These are phyloP conservation scores for Quercus engelmannii DNA, from an alignment of 306 rosid species.

Conservation along the genomic window DNA sequence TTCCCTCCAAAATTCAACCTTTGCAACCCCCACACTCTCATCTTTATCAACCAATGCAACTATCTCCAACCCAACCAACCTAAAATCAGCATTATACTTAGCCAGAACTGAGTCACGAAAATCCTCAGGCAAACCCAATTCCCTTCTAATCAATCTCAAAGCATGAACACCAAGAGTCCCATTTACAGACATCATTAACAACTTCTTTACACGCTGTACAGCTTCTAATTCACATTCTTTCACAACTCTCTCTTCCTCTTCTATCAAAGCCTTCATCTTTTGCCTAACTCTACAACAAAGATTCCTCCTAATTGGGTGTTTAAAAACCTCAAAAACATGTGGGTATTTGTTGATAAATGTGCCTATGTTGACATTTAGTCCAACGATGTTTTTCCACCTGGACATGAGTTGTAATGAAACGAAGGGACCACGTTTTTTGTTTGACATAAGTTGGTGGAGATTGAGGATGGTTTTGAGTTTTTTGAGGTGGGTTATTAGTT, in stretches of 20 bases:
- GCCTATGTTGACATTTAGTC: constrained; percentile 46
- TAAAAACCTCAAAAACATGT: constrained; percentile 64
- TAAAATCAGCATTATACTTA: constrained; percentile 43
- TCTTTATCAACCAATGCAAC: constrained; percentile 52
- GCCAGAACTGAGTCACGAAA: constrained; percentile 66
- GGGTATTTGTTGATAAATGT: constrained; percentile 54
- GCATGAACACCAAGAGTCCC: constrained; percentile 62
- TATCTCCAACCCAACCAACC: constrained; percentile 52
- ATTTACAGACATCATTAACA: constrained; percentile 55
- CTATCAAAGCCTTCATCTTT: constrained; percentile 36
- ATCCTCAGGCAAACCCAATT: constrained; percentile 69
- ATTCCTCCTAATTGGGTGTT: constrained; percentile 49
- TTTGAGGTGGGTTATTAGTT: constrained; percentile 34
- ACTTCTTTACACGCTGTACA: constrained; percentile 55
- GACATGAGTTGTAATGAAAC: constrained; percentile 67
- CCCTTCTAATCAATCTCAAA: constrained; percentile 63
- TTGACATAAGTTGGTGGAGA: constrained; percentile 42
- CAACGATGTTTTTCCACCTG: constrained; percentile 55
- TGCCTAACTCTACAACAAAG: constrained; percentile 50
- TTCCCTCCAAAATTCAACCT: constrained; percentile 67
- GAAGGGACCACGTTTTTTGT: constrained; percentile 57
- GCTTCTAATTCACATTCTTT: constrained; percentile 43
- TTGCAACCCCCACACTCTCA: constrained; percentile 38
- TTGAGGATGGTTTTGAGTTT: constrained; percentile 46
- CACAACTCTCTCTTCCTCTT: constrained; percentile 42